Evolutionary conservation across 768 basidiomycete species (phyloP), one percentile per base, ranked within the genome.

Genomic region (Trichaptum fuscoviolaceum): DNA sequence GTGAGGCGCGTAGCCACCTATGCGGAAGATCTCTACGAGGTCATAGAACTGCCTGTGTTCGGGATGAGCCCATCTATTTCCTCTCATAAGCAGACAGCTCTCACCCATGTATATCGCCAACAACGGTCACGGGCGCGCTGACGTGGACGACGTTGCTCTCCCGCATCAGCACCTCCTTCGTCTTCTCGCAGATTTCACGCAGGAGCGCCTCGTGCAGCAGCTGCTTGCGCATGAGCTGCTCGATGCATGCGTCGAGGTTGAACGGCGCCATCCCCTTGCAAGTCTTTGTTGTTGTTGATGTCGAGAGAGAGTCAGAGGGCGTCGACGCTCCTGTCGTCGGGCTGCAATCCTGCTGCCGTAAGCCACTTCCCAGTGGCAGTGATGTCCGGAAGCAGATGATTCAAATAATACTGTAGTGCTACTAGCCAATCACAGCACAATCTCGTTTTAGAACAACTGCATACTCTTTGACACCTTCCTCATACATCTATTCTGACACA

Each of bases 61-160:
- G 87, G 77, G 77, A 73, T 71, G 71, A 71, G 66, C 71, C n/a
- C 73, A 77, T 82, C 71, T 80, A 76, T 71, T 68, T 66, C 66
- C 65, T 36, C 66, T 65, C 67, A 63, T 2, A 4, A 52, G 30
- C 30, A 30, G 65, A 42, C 68, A 71, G 73, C 59, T 80, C 92
- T 84, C 80, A 97, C 95, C 95, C 97, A 76, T 99, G 97, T 62
- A 99, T 99, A 76, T 99, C 97, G 63, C 97, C 97, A 52, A 99
- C 97, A 30, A 99, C 97, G 0, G 97, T 99, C 36, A 99, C 95
- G 23, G 97, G 97, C 5, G 96, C 92, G 69, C 88, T 91, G 70
- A 99, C 91, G 73, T 99, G 97, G 7, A 99, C 95, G 66, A 99
- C 97, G 73, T 99, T 99, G 67, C 92, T 95, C 80, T 99, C 97